Conservation (phyloP, 257 asterid genomes). For the Avicennia marina region DNA sequence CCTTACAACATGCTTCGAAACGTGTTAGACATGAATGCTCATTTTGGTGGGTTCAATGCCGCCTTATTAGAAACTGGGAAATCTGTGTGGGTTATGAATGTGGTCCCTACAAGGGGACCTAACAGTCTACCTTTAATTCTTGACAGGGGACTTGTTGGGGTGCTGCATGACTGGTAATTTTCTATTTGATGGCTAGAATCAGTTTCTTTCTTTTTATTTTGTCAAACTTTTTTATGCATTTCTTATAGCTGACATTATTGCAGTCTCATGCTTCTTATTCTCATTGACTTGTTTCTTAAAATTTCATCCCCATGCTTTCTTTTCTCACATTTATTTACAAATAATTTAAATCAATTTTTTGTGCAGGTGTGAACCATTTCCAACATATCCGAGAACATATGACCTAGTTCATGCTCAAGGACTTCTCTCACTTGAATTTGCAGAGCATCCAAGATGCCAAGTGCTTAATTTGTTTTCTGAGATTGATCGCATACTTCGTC, state of each 20-base stretch:
- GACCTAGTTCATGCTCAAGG: slow-evolving; percentile 94
- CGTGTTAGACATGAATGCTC: slow-evolving; percentile 97
- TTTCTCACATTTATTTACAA: not conserved
- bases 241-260: not conserved
- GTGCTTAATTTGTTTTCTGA: slow-evolving; percentile 71
- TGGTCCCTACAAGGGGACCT: slow-evolving; percentile 69
- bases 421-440: slow-evolving; percentile 76
- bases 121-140: slow-evolving; percentile 75
- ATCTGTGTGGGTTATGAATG: slow-evolving; percentile 99
- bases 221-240: not conserved
- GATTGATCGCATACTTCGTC: slow-evolving; percentile 97
- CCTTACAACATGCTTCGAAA: slow-evolving; percentile 99
- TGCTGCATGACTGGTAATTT: slow-evolving; percentile 84
- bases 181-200: too few relatives aligned
- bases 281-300: not conserved
- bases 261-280: not conserved
- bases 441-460: slow-evolving; percentile 73
- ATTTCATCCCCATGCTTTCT: not conserved
- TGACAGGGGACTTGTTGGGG: slow-evolving; percentile 86
- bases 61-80: slow-evolving; percentile 76
- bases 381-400: slow-evolving; percentile 93
- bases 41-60: slow-evolving; percentile 84
- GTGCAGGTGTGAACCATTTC: slow-evolving; percentile 96
- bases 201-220: too few relatives aligned
- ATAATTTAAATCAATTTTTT: not conserved